Conservation (phyloP, 148 eudicot genomes). For the Simmondsia chinensis region DNA sequence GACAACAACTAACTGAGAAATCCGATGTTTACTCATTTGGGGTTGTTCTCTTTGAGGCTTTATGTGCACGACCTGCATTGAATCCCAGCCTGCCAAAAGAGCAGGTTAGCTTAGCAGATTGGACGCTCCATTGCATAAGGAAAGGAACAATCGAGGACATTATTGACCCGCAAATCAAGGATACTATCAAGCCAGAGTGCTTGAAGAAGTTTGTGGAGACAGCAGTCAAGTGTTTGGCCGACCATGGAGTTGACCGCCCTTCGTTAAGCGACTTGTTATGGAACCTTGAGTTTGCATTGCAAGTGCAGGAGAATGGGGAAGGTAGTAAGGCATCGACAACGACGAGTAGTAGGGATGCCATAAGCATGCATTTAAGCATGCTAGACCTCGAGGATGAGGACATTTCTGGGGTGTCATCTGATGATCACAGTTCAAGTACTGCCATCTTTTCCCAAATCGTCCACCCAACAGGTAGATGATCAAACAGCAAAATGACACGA, state of each 20-base stretch:
- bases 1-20: constrained; percentile 40
- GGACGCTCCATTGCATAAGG: constrained; percentile 19
- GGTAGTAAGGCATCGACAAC: constrained; percentile 2
- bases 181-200: constrained; percentile 31
- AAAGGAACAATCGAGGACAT: constrained; percentile 29
- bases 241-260: constrained; percentile 42
- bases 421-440: constrained; percentile 17
- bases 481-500: too few relatives aligned
- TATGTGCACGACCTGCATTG: constrained; percentile 42
- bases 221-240: constrained; percentile 36
- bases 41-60: constrained; percentile 35
- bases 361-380: constrained; percentile 26
- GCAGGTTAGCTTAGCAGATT: constrained; percentile 49
- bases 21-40: constrained; percentile 49
- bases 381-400: constrained; percentile 21
- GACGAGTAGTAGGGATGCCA: constrained; percentile 4
- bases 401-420: not conserved
- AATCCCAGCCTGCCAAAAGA: constrained; percentile 41
- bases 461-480: constrained; percentile 25
- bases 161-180: constrained; percentile 34
- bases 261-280: constrained; percentile 45
- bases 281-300: constrained; percentile 36
- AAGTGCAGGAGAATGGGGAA: constrained; percentile 26
- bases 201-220: constrained; percentile 36
- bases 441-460: constrained; percentile 32